Evolutionary conservation across 495 filamentous ascomycete genomes (phyloP).

Genomic region (Venustampulla echinocandica): DNA sequence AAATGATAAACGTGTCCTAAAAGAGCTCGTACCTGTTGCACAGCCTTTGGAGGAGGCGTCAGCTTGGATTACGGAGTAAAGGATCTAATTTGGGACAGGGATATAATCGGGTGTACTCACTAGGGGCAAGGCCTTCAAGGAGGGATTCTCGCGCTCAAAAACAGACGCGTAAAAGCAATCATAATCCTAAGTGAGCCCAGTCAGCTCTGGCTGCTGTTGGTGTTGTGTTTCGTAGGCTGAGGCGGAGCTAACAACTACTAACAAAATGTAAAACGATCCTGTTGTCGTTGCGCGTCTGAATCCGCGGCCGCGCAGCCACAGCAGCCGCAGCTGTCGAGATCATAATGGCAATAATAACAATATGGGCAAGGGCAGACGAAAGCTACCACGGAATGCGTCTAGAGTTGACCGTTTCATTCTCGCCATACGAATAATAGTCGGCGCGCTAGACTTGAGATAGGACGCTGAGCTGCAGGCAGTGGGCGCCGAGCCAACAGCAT

Average conservation of each 20-base stretch:
- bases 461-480: too few relatives aligned
- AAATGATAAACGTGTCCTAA: constrained; percentile 3
- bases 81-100: neutral
- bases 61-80: constrained; percentile 6
- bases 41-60: constrained; percentile 32
- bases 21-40: constrained; percentile 44
- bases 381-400: too few relatives aligned
- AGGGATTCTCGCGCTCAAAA: constrained; percentile 70
- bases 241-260: constrained; percentile 20
- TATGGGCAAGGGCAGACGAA: neutral
- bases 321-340: neutral
- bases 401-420: constrained; percentile 11
- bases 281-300: constrained; percentile 43
- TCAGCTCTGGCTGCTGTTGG: constrained; percentile 13
- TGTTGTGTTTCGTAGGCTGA: neutral
- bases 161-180: constrained; percentile 94
- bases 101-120: constrained; percentile 17
- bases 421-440: neutral
- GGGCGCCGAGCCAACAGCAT: too few relatives aligned
- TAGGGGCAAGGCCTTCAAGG: constrained; percentile 61
- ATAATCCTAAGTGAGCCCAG: constrained; percentile 51
- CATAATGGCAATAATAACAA: neutral
- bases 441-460: constrained; percentile 6
- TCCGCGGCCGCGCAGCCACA: constrained; percentile 4
- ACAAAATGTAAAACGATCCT: constrained; percentile 80